Conservation (phyloP, 768 basidiomycete genomes). For the Pulveroboletus sp. region DNA sequence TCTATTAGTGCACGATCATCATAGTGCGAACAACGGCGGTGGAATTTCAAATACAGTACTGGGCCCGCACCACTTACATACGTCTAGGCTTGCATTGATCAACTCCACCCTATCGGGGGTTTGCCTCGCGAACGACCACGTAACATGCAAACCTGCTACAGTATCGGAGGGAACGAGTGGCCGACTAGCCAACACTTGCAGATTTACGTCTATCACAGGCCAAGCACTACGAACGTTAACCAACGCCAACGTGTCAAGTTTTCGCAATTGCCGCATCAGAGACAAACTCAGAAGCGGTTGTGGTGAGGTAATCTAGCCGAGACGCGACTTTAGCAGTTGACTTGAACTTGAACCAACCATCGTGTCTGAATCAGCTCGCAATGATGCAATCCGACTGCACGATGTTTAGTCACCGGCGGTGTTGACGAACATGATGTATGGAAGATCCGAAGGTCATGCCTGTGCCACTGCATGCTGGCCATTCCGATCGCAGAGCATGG, state of each 20-base stretch:
- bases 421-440: constrained; percentile 14
- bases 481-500: constrained; percentile 12
- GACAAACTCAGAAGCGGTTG: background rate
- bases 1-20: background rate
- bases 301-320: constrained; percentile 13
- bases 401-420: constrained; percentile 15
- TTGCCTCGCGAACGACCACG: too few relatives aligned
- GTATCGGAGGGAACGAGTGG: background rate
- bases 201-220: constrained; percentile 8
- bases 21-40: background rate
- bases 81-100: too few relatives aligned
- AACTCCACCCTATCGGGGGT: too few relatives aligned
- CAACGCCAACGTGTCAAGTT: background rate
- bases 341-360: background rate
- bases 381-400: constrained; percentile 7
- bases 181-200: background rate
- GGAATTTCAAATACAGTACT: background rate
- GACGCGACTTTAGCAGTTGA: background rate
- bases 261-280: background rate
- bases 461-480: constrained; percentile 9
- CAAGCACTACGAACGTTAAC: constrained; percentile 2
- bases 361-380: background rate
- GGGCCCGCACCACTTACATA: background rate
- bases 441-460: constrained; percentile 24
- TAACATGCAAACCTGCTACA: background rate